A percentile compares a stretch with the other conserved stretches of the same genome.
These are phyloP conservation scores for Triticum timopheevii DNA, from an alignment of 176 grass and related monocot species.

Conservation along the genomic window DNA sequence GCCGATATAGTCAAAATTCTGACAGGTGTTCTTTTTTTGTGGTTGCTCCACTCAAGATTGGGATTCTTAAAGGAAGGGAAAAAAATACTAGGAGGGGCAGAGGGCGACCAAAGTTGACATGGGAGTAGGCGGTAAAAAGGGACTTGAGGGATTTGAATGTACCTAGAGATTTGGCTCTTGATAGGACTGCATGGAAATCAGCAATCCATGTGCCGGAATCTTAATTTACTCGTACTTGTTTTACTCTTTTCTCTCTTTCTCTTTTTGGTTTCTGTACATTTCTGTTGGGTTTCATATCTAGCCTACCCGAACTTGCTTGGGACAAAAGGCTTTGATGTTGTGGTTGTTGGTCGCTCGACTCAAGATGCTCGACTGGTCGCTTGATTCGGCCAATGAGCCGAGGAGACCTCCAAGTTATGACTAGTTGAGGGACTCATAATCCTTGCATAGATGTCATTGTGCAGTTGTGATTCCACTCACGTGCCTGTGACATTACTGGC, in stretches of 20 bases:
- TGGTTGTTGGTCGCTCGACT: background rate
- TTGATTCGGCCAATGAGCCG: background rate
- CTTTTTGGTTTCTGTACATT: background rate
- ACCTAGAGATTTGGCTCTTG: too few species aligned
- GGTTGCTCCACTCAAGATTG: too few species aligned
- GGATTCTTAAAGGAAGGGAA: too few species aligned
- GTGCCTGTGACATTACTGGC: background rate
- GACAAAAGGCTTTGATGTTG: background rate
- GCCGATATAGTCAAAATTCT: too few species aligned
- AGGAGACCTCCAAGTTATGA: background rate
- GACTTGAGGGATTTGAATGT: too few species aligned
- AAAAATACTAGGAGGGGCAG: too few species aligned
- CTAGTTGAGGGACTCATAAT: background rate
- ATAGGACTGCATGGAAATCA: background rate
- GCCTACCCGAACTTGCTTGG: background rate
- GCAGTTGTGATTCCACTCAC: background rate
- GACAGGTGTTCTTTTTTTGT: too few species aligned
- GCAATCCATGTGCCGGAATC: background rate
- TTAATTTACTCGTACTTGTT: background rate
- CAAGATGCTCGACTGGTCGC: background rate
- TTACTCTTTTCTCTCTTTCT: background rate
- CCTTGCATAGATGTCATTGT: background rate
- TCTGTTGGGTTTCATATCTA: background rate
- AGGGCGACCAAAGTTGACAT: too few species aligned
- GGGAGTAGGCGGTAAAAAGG: too few species aligned